These are phyloP conservation scores for Notholithocarpus densiflorus DNA, from an alignment of 306 rosid species.

Conservation along the genomic window DNA sequence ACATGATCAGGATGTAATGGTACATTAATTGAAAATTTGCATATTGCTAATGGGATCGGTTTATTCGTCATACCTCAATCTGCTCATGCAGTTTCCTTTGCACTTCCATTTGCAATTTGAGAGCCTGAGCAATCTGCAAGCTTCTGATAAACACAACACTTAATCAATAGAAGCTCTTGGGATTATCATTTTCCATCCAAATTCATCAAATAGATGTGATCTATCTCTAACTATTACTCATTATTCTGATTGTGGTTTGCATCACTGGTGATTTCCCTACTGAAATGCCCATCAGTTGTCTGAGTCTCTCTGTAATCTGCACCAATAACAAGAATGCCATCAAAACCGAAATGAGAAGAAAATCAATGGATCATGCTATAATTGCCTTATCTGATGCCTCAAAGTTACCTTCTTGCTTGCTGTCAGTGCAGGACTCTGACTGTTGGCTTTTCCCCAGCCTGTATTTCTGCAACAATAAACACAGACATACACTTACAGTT, in stretches of 20 bases:
- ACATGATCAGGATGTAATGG: conserved; percentile 4
- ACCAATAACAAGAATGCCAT: conserved; percentile 11
- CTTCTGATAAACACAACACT: conserved; percentile 41
- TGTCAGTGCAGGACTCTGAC: conserved; percentile 49
- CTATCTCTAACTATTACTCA: conserved; percentile 63
- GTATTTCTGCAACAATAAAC: conserved; percentile 59
- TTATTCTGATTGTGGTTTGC: conserved; percentile 41
- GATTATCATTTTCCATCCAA: conserved; percentile 20
- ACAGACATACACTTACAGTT: conserved; percentile 15
- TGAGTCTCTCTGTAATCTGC: conserved; percentile 57
- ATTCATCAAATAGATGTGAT: conserved; percentile 24
- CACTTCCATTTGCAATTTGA: conserved; percentile 81
- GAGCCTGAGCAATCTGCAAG: conserved; percentile 71
- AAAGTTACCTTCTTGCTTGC: conserved; percentile 61
- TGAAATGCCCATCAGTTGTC: conserved; percentile 47
- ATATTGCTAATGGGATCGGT: not conserved
- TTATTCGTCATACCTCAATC: conserved; percentile 57
- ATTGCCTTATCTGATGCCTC: conserved; percentile 1
- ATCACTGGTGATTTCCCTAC: conserved; percentile 47
- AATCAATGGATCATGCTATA: conserved; percentile 18
- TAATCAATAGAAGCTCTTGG: conserved; percentile 31
- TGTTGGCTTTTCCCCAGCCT: conserved; percentile 81
- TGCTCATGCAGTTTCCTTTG: conserved; percentile 77
- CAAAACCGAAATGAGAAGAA: conserved; percentile 10
- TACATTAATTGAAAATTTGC: conserved; percentile 1